Evolutionary conservation across 306 rosid species (phyloP).

Genomic region (Biancaea sappan): DNA sequence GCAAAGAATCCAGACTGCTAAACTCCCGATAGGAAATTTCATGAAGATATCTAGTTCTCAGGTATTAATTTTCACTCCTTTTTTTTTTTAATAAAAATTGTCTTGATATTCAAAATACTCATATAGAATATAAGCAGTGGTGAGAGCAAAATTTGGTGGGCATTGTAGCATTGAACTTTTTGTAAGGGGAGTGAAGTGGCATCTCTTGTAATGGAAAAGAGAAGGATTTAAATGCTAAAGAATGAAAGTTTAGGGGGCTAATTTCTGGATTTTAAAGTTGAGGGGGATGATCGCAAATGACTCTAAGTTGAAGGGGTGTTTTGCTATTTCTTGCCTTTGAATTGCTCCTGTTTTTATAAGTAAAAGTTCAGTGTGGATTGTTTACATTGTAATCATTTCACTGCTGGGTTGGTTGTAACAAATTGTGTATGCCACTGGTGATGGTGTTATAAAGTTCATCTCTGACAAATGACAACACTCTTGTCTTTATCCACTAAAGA

Average conservation of each 20-base stretch:
- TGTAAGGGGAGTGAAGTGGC: no score
- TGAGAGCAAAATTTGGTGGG: neutral
- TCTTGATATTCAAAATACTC: neutral
- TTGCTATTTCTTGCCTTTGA: neutral
- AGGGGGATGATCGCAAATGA: no score
- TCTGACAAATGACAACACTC: neutral
- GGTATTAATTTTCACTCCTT: slow-evolving; percentile 43
- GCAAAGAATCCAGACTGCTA: slow-evolving; percentile 91
- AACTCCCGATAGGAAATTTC: slow-evolving; percentile 81
- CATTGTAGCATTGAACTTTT: neutral
- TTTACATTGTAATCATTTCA: neutral
- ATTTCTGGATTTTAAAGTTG: neutral
- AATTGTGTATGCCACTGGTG: slow-evolving; percentile 14
- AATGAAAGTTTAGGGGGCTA: no score
- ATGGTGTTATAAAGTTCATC: neutral
- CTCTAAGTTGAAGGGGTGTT: no score
- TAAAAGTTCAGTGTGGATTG: neutral
- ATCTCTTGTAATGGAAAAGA: no score
- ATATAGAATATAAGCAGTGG: neutral
- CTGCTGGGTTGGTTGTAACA: neutral
- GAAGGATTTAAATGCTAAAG: no score
- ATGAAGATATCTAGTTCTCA: slow-evolving; percentile 91
- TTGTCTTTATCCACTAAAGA: neutral
- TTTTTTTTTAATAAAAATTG: neutral
- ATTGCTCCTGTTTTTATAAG: neutral